A percentile compares a stretch with the other conserved stretches of the same genome.
phyloP scores from a whole-genome alignment of 2,329 filamentous ascomycete genomes.

The Neonectria faginata region DNA sequence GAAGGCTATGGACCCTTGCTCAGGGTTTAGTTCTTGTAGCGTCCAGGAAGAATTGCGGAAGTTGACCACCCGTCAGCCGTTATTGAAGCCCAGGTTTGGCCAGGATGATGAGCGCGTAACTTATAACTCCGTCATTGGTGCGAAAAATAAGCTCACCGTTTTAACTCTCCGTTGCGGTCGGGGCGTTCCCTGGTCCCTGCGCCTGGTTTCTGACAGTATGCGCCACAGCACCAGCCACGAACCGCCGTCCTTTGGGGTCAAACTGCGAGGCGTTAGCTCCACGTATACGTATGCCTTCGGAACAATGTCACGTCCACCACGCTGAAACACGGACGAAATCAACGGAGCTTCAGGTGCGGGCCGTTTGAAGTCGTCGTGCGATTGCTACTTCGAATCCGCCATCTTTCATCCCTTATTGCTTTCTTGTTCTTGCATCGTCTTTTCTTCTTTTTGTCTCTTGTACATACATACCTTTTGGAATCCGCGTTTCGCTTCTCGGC shows the following conservation, averaged over 20 bases:
- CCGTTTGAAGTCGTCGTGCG: slow-evolving; percentile 44
- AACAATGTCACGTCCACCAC: slow-evolving; percentile 33
- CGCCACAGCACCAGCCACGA: slow-evolving; percentile 42
- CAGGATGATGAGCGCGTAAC: background rate
- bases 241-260: background rate
- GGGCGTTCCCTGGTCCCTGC: slow-evolving; percentile 9
- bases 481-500: slow-evolving; percentile 1
- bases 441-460: slow-evolving; percentile 8
- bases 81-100: slow-evolving; percentile 1
- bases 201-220: background rate
- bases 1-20: slow-evolving; percentile 11
- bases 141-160: slow-evolving; percentile 14
- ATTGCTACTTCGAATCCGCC: slow-evolving; percentile 17
- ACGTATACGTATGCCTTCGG: slow-evolving; percentile 44
- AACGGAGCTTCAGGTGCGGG: slow-evolving; percentile 49
- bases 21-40: background rate
- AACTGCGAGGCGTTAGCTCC: slow-evolving; percentile 33
- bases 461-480: slow-evolving; percentile 18
- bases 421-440: slow-evolving; percentile 1
- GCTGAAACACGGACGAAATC: slow-evolving; percentile 33
- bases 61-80: background rate
- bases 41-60: slow-evolving; percentile 13
- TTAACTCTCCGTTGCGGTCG: slow-evolving; percentile 1
- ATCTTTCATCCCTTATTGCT: slow-evolving; percentile 15
- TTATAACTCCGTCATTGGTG: slow-evolving; percentile 17